These are phyloP conservation scores for Daldinia caldariorum DNA, from an alignment of 495 filamentous ascomycete genomes.

Conservation along the genomic window DNA sequence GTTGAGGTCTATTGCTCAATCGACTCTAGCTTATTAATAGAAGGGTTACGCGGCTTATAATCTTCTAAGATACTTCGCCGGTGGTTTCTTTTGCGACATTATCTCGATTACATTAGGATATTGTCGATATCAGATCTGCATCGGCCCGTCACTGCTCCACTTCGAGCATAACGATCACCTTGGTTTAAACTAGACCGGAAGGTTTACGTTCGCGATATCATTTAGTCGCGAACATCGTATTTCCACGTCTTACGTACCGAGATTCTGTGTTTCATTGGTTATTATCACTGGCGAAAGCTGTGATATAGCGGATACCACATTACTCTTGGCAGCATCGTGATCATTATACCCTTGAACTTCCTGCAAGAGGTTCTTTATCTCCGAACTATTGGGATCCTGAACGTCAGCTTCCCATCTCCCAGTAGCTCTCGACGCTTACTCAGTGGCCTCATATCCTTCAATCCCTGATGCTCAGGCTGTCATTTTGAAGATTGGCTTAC, in stretches of 20 bases:
- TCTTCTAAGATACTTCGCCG: constrained; percentile 15
- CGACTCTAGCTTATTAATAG: constrained; percentile 17
- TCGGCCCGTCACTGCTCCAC: constrained; percentile 21
- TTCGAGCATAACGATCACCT: constrained; percentile 12
- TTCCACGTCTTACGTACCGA: not conserved
- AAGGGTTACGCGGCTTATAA: constrained; percentile 2
- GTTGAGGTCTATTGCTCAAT: constrained; percentile 11
- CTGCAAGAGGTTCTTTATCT: constrained; percentile 41
- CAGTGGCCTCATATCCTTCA: constrained; percentile 25
- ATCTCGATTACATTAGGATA: constrained; percentile 20
- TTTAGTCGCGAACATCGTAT: constrained; percentile 17
- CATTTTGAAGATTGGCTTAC: constrained; percentile 15
- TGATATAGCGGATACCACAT: constrained; percentile 17
- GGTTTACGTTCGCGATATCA: constrained; percentile 19
- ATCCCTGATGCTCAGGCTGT: constrained; percentile 13
- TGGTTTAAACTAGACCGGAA: constrained; percentile 1
- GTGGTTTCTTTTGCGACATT: constrained; percentile 7
- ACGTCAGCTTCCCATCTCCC: constrained; percentile 11
- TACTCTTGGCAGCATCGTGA: constrained; percentile 11
- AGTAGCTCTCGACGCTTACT: constrained; percentile 34
- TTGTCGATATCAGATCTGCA: constrained; percentile 16
- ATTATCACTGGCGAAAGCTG: constrained; percentile 9
- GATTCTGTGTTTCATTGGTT: constrained; percentile 28
- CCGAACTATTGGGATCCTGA: constrained; percentile 23
- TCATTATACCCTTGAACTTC: constrained; percentile 30